Conservation (phyloP, 768 basidiomycete species). For the Harrya chromipes region DNA sequence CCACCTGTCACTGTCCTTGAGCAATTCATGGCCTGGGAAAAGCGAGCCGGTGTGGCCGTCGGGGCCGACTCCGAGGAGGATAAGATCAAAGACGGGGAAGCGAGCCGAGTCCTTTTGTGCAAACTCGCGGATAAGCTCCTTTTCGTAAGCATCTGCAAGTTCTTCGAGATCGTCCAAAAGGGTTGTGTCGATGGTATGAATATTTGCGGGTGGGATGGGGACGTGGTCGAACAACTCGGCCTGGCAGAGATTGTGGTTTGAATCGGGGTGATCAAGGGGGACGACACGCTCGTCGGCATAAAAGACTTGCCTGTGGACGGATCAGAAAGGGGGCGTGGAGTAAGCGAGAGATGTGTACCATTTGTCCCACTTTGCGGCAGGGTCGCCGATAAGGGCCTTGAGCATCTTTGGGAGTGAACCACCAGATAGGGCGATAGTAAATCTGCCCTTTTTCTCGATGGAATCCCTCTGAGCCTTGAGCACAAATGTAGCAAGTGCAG, state of each 20-base stretch:
- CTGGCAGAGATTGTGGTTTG: conserved; percentile 80
- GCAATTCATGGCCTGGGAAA: conserved; percentile 88
- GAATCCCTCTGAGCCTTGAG: conserved; percentile 86
- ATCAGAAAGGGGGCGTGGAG: neutral
- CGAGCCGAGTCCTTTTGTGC: conserved; percentile 91
- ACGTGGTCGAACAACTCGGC: conserved; percentile 78
- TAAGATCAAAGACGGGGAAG: conserved; percentile 96
- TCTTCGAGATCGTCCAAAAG: conserved; percentile 74
- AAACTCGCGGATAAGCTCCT: conserved; percentile 84
- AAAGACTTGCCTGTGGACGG: conserved; percentile 82
- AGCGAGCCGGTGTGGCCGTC: conserved; percentile 99
- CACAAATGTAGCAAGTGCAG: conserved; percentile 76
- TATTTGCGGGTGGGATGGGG: conserved; percentile 69
- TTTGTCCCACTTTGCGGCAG: conserved; percentile 84
- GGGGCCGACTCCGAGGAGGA: conserved; percentile 94
- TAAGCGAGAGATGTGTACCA: conserved; percentile 57
- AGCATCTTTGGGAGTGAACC: conserved; percentile 88
- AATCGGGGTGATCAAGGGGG: conserved; percentile 88
- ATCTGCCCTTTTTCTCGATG: conserved; percentile 82
- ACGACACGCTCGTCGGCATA: conserved; percentile 97
- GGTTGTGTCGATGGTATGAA: conserved; percentile 76
- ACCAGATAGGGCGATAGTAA: conserved; percentile 92
- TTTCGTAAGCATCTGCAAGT: conserved; percentile 77
- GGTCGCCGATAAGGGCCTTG: conserved; percentile 59
- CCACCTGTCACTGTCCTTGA: conserved; percentile 89